Base-by-base conservation (phyloP, 495 filamentous ascomycete genomes). In the Thozetella sp. region DNA sequence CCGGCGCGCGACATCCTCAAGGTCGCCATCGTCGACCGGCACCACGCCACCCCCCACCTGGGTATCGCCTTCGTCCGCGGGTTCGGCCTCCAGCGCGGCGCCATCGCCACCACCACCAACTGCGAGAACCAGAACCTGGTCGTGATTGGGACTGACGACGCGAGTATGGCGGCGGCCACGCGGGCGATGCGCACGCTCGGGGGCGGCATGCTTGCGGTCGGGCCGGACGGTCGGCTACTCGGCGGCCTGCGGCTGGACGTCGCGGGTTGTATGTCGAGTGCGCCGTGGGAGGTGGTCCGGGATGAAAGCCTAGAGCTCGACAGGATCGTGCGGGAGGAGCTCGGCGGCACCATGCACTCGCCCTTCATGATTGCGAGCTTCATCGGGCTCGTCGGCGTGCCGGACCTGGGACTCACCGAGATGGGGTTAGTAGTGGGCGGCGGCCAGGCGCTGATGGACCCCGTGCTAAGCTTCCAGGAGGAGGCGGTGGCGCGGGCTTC, bases 21-120 rank as follows among this genome's bases (percentile, higher is more conserved):
- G 43, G 43, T 48, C 3, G 43, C 43, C 43, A 48, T 48, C 43
- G 43, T 48, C n/a, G 43, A 48, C 43, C 43, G 43, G 43, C 43
- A 48, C 43, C 43, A 48, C n/a, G 43, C 43, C 12, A 48, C 43
- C 30, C 6, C 30, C 30, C 17, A 6, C 30, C 30, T 37, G 6
- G 30, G 30, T 37, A 37, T 37, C 6, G 30, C 30, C 15, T 37
- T 37, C 30, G 30, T 37, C 6, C 30, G 30, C 15, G 30, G 30
- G 6, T 37, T 37, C 15, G 30, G 30, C 15, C 30, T 37, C 30
- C 30, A 15, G 30, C 30, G 30, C 15, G 30, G 30, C 30, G 30
- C 30, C 30, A 37, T 37, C 15, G 30, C 30, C 6, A 37, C 30
- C 15, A 37, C 30, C 6, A 37, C 30, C 6, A 37, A 37, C 15